Base-by-base conservation (phyloP, 2,329 filamentous ascomycete genomes). In the Claviceps arundinis region DNA sequence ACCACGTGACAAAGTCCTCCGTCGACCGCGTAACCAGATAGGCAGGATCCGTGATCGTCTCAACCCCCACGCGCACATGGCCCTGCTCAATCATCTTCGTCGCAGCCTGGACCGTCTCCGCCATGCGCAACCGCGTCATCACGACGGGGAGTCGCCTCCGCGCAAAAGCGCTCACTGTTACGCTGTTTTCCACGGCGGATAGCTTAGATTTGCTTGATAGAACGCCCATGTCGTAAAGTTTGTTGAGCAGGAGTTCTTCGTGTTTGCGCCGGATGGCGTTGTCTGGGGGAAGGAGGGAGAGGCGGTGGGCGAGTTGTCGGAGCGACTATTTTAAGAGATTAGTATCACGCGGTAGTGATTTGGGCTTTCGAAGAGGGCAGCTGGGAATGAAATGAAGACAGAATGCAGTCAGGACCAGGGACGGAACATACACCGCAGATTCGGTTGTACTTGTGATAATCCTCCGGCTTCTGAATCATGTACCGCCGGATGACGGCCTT, bases 1-100 rank as follows among this genome's bases (percentile, higher is more conserved):
- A 85, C 91, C 91, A 97, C 0, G 91, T 96, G 17, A 97, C 86
- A 66, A 94, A 95, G 70, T 97, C 91, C 70, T 97, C 91, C 78
- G 95, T 88, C 55, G 82, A 87, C 58, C 90, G 77, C 40, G 88
- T 93, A 7, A 97, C 89, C 50, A 96, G 69, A 62, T 89, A 96
- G 0, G 89, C 90, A 30, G 89, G 83, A 65, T 97, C 91, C 2
- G 87, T 94, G 26, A 96, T 79, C 1, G 90, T 86, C 64, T 96
- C 89, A 0, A 89, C 90, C 13, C 91, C 91, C 1, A 95, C 89
- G 47, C 91, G 77, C 3, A 97, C 89, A 65, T 96, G 90, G 6
- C 91, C 91, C 64, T 95, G 89, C 73, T 97, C 91, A 54, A 97
- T 86, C 68, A 95, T 85, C 60, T 87, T 89, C 7, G 82, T 87